Evolutionary conservation across 805 yeast species (phyloP).

Genomic region (Yarrowia bubula): DNA sequence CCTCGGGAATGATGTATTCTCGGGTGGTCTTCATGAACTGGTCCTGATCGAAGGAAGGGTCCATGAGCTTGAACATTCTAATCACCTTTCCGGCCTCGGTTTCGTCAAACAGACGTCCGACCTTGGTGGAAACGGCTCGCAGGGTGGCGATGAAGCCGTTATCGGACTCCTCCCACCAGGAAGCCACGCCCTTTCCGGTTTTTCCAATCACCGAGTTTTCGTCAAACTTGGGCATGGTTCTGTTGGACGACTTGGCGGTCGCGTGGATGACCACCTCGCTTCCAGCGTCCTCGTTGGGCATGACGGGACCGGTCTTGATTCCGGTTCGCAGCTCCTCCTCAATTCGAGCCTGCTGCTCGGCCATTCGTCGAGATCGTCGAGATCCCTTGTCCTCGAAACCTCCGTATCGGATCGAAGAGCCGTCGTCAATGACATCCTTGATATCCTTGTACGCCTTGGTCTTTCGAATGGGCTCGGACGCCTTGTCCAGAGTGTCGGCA

Average conservation of each 20-base stretch:
- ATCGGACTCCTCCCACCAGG: slow-evolving; percentile 79
- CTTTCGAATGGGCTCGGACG: slow-evolving; percentile 87
- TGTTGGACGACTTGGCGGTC: slow-evolving; percentile 66
- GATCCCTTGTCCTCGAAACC: slow-evolving; percentile 84
- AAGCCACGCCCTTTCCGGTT: slow-evolving; percentile 56
- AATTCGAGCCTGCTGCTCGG: slow-evolving; percentile 34
- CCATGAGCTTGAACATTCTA: slow-evolving; percentile 80
- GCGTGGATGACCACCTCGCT: slow-evolving; percentile 78
- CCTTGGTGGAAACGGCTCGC: slow-evolving; percentile 74
- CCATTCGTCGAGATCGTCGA: slow-evolving; percentile 69
- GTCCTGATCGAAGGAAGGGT: slow-evolving; percentile 80
- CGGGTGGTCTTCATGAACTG: slow-evolving; percentile 79
- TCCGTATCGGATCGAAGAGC: slow-evolving; percentile 85
- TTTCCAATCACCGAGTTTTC: slow-evolving; percentile 70
- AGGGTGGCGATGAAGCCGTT: slow-evolving; percentile 81
- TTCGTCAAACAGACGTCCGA: slow-evolving; percentile 89
- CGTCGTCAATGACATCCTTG: slow-evolving; percentile 85
- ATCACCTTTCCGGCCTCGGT: slow-evolving; percentile 95
- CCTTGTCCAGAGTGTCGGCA: slow-evolving; percentile 78
- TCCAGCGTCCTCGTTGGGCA: slow-evolving; percentile 69
- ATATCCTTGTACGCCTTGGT: slow-evolving; percentile 89
- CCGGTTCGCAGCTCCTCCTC: slow-evolving; percentile 55
- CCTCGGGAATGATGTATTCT: slow-evolving; percentile 90
- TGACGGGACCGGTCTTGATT: slow-evolving; percentile 62
- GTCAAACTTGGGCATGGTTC: slow-evolving; percentile 64